These are phyloP conservation scores for Picochlorum costavermella DNA, from an alignment of 139 green algal genomes.

Conservation along the genomic window DNA sequence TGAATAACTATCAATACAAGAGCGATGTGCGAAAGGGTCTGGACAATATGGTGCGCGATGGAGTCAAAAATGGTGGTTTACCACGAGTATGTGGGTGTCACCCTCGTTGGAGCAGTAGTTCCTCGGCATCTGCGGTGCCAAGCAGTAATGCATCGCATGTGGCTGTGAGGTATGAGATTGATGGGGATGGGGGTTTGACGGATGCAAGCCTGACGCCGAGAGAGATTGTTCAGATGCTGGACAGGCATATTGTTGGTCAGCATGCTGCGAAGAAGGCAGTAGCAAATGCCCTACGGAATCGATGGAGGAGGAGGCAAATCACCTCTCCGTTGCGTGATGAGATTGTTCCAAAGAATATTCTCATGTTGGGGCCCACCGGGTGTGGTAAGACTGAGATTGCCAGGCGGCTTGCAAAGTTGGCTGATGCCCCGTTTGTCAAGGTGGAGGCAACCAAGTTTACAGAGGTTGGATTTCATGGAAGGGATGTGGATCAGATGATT, in stretches of 20 bases:
- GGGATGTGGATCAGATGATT: constrained; percentile 95
- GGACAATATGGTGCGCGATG: too few relatives aligned
- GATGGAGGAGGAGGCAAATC: constrained; percentile 82
- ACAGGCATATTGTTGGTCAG: constrained; percentile 83
- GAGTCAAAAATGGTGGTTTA: too few relatives aligned
- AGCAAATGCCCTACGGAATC: constrained; percentile 85
- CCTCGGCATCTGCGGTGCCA: too few relatives aligned
- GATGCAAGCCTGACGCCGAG: constrained; percentile 40
- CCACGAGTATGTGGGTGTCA: too few relatives aligned
- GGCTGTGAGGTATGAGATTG: constrained; percentile 1
- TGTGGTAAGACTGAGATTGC: constrained; percentile 97
- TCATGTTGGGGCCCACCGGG: constrained; percentile 89
- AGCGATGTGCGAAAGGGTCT: too few relatives aligned
- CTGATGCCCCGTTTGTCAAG: constrained; percentile 94
- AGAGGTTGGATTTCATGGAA: constrained; percentile 93
- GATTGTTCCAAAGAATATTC: constrained; percentile 95
- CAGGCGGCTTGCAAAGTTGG: constrained; percentile 83
- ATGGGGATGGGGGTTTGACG: not conserved
- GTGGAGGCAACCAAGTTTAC: constrained; percentile 97
- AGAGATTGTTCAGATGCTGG: constrained; percentile 70
- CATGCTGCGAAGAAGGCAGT: constrained; percentile 84
- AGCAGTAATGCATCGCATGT: not conserved
- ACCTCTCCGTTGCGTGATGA: constrained; percentile 56
- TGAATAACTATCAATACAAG: too few relatives aligned
- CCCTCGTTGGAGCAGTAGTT: too few relatives aligned